Percentiles rank a stretch among this genome's conserved stretches.
Conservation (phyloP, 2,329 filamentous ascomycete species). For the Penicillium frequentans region DNA sequence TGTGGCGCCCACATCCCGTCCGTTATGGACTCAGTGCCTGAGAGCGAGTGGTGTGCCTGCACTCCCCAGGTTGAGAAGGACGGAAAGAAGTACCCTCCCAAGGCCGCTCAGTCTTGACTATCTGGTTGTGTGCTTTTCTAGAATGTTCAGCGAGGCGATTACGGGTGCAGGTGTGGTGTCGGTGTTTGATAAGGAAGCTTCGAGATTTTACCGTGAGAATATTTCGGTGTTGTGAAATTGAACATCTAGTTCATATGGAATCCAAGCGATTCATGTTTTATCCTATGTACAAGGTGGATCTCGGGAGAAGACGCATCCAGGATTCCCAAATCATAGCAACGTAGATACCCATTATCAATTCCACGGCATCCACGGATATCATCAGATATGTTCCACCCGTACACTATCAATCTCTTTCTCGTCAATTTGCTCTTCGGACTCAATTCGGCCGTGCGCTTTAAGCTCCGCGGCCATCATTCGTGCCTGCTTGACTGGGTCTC, state of each 20-base stretch:
- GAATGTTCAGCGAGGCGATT: not conserved
- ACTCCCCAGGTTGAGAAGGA: conserved; percentile 62
- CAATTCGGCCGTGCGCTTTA: conserved; percentile 8
- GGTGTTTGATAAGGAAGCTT: not conserved
- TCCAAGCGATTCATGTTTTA: no score
- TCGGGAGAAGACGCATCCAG: no score
- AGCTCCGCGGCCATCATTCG: conserved; percentile 12
- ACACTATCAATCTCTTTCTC: no score
- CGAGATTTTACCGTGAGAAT: not conserved
- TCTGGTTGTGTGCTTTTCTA: conserved; percentile 22
- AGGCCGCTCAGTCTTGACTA: conserved; percentile 52
- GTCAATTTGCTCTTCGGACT: not conserved
- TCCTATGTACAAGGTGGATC: no score
- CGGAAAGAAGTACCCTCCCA: conserved; percentile 65
- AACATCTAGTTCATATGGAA: not conserved
- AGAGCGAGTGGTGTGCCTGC: conserved; percentile 64
- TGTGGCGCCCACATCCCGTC: conserved; percentile 62
- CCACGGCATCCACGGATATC: no score
- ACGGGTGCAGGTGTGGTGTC: not conserved
- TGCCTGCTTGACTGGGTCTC: conserved; percentile 11
- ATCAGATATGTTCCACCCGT: no score
- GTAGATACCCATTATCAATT: no score
- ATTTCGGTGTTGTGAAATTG: not conserved
- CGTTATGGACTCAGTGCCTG: conserved; percentile 62
- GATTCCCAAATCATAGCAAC: no score